phyloP scores from a whole-genome alignment of 805 yeast genomes.

The Starmerella stellata region DNA sequence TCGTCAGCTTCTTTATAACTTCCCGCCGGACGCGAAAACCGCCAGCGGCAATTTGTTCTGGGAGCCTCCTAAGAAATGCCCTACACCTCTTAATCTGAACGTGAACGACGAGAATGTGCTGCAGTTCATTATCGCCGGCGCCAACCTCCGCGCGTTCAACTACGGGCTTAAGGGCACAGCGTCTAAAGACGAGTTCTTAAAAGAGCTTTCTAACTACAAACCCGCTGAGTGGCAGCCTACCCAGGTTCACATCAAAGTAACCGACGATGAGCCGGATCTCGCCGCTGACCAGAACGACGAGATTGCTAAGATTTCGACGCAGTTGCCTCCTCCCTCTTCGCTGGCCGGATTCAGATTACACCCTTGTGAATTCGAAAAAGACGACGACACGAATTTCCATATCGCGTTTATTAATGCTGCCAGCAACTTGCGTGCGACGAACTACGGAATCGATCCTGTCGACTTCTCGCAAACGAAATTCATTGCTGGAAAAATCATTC shows the following conservation, averaged over 20 bases:
- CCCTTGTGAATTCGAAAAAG: slow-evolving; percentile 95
- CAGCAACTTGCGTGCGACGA: slow-evolving; percentile 86
- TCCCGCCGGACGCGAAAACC: slow-evolving; percentile 86
- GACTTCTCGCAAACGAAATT: slow-evolving; percentile 83
- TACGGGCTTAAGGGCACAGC: slow-evolving; percentile 72
- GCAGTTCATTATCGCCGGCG: slow-evolving; percentile 72
- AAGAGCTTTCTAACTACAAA: slow-evolving; percentile 33
- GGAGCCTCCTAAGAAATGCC: slow-evolving; percentile 96
- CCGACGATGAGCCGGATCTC: slow-evolving; percentile 69
- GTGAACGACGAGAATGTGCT: slow-evolving; percentile 58
- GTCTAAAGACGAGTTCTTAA: slow-evolving; percentile 29
- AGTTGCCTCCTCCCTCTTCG: slow-evolving; percentile 74
- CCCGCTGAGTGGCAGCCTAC: slow-evolving; percentile 59
- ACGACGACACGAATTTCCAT: slow-evolving; percentile 91
- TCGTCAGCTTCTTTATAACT: slow-evolving; percentile 74
- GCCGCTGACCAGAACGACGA: slow-evolving; percentile 13
- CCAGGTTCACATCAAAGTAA: slow-evolving; percentile 65
- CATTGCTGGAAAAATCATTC: slow-evolving; percentile 95
- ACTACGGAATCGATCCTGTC: slow-evolving; percentile 74
- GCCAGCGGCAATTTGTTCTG: slow-evolving; percentile 86
- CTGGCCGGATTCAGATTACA: slow-evolving; percentile 71
- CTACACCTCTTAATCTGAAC: slow-evolving; percentile 66
- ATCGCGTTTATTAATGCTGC: slow-evolving; percentile 92
- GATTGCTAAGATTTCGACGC: slow-evolving; percentile 37
- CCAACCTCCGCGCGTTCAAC: slow-evolving; percentile 75